These are phyloP conservation scores for Breviolum minutum DNA, from an alignment of 73 alveolate species.

Conservation along the genomic window DNA sequence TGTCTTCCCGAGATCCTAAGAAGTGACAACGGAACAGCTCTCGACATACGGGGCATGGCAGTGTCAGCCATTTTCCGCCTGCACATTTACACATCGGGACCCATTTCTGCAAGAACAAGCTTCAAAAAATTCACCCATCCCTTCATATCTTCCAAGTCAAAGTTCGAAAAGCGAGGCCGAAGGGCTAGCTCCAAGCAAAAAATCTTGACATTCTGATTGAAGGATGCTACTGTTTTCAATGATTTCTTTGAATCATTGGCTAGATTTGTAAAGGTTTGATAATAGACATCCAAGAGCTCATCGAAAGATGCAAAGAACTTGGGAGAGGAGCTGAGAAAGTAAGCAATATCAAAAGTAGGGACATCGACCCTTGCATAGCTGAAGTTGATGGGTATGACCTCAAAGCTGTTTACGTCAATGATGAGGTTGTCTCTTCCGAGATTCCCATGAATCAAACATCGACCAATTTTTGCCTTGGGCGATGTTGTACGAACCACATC, in stretches of 20 bases:
- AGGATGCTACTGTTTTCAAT: not conserved
- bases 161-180: not conserved
- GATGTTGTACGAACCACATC: not conserved
- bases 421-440: not conserved
- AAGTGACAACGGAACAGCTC: no score
- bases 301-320: not conserved
- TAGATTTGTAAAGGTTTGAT: not conserved
- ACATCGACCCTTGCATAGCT: not conserved
- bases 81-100: no score
- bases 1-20: no score
- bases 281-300: not conserved
- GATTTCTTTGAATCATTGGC: not conserved
- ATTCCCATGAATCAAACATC: constrained; percentile 11
- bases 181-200: not conserved
- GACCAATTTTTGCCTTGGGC: not conserved
- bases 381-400: not conserved
- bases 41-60: no score
- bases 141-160: not conserved
- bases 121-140: not conserved
- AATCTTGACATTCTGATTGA: not conserved
- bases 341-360: not conserved
- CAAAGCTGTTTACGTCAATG: not conserved
- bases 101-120: not conserved
- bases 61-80: no score
- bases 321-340: not conserved